Percentiles rank a stretch among this genome's conserved stretches.
Conservation (phyloP, 2,329 filamentous ascomycete species). For the Coleophoma eucalyptorum region DNA sequence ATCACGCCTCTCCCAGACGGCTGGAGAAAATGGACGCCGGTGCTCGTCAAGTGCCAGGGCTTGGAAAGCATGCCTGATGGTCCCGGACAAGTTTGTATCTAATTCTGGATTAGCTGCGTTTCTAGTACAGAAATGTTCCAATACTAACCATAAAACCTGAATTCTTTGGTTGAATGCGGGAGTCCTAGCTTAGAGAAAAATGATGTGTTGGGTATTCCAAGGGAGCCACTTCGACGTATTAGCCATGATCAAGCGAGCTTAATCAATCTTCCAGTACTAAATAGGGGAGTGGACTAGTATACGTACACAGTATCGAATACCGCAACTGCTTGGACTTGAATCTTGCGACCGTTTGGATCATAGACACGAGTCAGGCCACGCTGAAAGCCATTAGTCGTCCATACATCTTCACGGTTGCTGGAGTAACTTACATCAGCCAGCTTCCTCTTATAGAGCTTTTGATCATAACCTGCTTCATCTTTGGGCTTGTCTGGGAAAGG, state of each 20-base stretch:
- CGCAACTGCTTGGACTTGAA: conserved; percentile 41
- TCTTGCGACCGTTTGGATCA: conserved; percentile 26
- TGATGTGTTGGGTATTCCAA: conserved; percentile 40
- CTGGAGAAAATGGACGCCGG: conserved; percentile 33
- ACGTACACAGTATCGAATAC: conserved; percentile 47
- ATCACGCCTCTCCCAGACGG: conserved; percentile 31
- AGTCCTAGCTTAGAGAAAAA: conserved; percentile 27
- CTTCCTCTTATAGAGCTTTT: conserved; percentile 29
- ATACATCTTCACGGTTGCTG: background rate
- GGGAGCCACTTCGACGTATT: conserved; percentile 26
- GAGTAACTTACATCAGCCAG: conserved; percentile 27
- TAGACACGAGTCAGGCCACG: conserved; percentile 31
- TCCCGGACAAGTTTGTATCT: conserved; percentile 36
- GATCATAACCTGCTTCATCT: conserved; percentile 6
- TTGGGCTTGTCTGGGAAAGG: conserved; percentile 24
- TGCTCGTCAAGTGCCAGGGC: conserved; percentile 46
- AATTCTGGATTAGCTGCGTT: too few relatives aligned
- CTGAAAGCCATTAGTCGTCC: conserved; percentile 13
- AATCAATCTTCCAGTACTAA: conserved; percentile 32
- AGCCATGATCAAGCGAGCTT: conserved; percentile 16
- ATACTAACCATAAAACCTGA: conserved; percentile 30
- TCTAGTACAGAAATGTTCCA: too few relatives aligned
- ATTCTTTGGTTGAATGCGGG: conserved; percentile 30
- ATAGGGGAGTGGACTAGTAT: conserved; percentile 26
- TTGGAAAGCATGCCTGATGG: conserved; percentile 45